A percentile compares a stretch with the other conserved stretches of the same genome.
These are phyloP conservation scores for Tetrapisispora fleetii DNA, from an alignment of 805 yeast species.

Conservation along the genomic window DNA sequence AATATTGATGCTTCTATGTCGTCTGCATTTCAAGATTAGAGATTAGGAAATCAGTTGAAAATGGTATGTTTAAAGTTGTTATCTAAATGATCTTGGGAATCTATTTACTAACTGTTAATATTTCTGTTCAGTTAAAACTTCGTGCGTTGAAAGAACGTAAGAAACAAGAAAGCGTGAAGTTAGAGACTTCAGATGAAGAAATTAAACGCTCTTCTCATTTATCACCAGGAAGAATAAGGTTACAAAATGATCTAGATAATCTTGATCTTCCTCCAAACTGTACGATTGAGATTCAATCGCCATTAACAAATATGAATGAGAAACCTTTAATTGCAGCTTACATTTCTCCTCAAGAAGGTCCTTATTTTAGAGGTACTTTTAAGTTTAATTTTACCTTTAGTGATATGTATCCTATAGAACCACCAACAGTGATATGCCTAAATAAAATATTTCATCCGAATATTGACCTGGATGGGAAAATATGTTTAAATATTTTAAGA, in stretches of 20 bases:
- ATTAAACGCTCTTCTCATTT: not conserved
- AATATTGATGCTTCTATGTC: no score
- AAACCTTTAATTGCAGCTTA: constrained; percentile 12
- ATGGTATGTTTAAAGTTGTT: not conserved
- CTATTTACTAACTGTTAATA: not conserved
- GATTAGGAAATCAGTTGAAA: not conserved
- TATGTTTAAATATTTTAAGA: constrained; percentile 80
- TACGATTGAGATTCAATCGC: constrained; percentile 3
- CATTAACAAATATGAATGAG: constrained; percentile 4
- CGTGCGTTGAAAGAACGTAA: constrained; percentile 20
- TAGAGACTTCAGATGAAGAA: not conserved
- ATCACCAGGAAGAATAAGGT: constrained; percentile 16
- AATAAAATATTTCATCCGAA: constrained; percentile 86
- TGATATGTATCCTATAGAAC: constrained; percentile 79
- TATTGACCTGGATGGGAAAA: constrained; percentile 81
- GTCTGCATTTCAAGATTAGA: no score
- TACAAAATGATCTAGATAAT: constrained; percentile 19
- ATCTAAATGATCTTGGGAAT: no score
- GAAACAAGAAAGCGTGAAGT: constrained; percentile 1
- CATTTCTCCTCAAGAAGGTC: constrained; percentile 24
- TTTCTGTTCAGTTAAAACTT: constrained; percentile 13
- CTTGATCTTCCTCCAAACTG: constrained; percentile 21
- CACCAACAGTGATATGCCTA: constrained; percentile 72
- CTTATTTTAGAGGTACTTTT: constrained; percentile 30
- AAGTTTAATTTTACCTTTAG: constrained; percentile 55